Percentiles rank a stretch among this genome's conserved stretches.
Conservation (phyloP, 371 early-diverging fungal genomes). For the Mortierella sp. region DNA sequence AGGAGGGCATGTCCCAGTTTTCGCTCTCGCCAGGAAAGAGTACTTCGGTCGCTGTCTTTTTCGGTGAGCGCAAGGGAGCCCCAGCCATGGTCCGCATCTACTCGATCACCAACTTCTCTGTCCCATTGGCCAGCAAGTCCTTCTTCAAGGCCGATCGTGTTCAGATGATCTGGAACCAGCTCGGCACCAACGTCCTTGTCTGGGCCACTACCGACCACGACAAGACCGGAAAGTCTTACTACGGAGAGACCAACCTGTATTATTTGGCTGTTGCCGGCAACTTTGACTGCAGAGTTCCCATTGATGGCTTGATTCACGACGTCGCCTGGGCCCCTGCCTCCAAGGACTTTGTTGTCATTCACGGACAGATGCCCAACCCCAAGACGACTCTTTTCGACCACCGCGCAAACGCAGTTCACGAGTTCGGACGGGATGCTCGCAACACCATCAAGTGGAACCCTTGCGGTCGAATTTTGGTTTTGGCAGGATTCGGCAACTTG, state of each 20-base stretch:
- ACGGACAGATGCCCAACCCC: conserved; percentile 85
- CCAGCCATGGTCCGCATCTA: conserved; percentile 89
- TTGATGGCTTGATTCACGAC: conserved; percentile 96
- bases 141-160: conserved; percentile 95
- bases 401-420: conserved; percentile 84
- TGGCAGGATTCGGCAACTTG: conserved; percentile 97
- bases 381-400: conserved; percentile 94
- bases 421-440: conserved; percentile 89
- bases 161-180: conserved; percentile 92
- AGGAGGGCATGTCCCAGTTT: conserved; percentile 86
- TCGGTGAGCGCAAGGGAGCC: conserved; percentile 86
- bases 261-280: conserved; percentile 93
- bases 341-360: conserved; percentile 96
- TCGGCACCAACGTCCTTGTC: conserved; percentile 92
- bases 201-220: conserved; percentile 96
- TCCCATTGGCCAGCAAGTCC: conserved; percentile 88
- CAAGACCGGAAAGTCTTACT: conserved; percentile 95
- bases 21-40: conserved; percentile 91
- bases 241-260: conserved; percentile 95
- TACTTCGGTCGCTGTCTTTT: conserved; percentile 89
- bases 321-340: conserved; percentile 95
- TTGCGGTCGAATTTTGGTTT: conserved; percentile 79
- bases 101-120: conserved; percentile 79
- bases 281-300: conserved; percentile 91
- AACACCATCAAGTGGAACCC: conserved; percentile 92